Evolutionary conservation across 2,329 filamentous ascomycete genomes (phyloP), one percentile per base, ranked within the genome.

Genomic region (Botrytis tulipae): DNA sequence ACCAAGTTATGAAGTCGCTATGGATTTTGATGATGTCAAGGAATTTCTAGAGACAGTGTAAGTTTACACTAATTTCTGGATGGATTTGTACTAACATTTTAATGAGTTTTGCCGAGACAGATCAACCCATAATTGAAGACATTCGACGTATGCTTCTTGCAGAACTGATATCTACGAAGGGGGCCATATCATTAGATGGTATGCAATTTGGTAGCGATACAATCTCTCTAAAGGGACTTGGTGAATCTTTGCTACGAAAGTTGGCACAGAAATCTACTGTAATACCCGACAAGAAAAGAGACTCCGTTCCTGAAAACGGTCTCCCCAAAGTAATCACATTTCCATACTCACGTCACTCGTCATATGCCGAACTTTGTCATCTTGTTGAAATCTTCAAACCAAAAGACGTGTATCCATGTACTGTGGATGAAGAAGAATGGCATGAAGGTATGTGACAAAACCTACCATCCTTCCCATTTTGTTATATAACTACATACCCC

Each of bases 301-400:
- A 60, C 9, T 0, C 10, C 46, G 6, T 51, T 42, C 40, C 48
- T 20, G 9, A 4, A 35, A 46, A 44, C 9, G 44, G n/a, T n/a
- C 74, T 80, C 22, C 76, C 78, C 1, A 78, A 73, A 66, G 48
- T 75, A 18, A 88, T 91, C 4, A 83, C 80, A 0, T 98, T 97
- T 77, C 93, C 95, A 0, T 98, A 95, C 79, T 95, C 95, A 0
- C 88, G 95, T 1, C 95, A 98, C 81, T 97, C 95, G 0, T 97
- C 93, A 0, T 95, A 96, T 74, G 84, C 85, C 0, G 95, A 98
- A 80, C 86, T 97, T 4, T 92, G 93, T 76, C 83, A 89, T 71
- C 83, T 98, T 0, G 85, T 97, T 1, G 80, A 84, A 4, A 84
- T 86, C 0, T 92, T 98, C 77, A 87, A 84, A 42, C 94, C 94